These are phyloP conservation scores for Phytophthora boehmeriae DNA, from an alignment of 352 stramenopile genomes.

Conservation along the genomic window DNA sequence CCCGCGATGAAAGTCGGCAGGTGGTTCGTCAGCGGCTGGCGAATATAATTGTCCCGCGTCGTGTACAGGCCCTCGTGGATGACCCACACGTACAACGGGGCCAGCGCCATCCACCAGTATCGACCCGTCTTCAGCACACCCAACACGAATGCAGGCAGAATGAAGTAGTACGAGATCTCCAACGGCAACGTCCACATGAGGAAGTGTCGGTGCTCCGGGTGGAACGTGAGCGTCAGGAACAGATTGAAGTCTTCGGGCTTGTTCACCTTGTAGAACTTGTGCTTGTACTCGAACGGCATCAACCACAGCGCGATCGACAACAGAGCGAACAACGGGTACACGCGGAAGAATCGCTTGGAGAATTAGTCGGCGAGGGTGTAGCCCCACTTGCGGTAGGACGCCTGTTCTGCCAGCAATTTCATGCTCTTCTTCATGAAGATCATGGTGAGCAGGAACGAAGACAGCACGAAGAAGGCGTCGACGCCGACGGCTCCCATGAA, in stretches of 20 bases:
- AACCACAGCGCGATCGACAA: not conserved
- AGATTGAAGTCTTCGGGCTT: conserved; percentile 1
- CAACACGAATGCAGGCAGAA: not conserved
- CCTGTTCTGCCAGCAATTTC: not conserved
- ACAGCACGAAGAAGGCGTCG: conserved; percentile 1
- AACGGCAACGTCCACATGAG: conserved; percentile 1
- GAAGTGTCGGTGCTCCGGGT: conserved; percentile 1
- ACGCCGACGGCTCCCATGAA: not conserved
- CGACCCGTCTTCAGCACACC: not conserved
- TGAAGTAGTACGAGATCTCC: conserved; percentile 3
- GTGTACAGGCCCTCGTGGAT: conserved; percentile 4
- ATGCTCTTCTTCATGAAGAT: conserved; percentile 6
- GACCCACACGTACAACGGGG: conserved; percentile 13
- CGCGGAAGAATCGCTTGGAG: not conserved
- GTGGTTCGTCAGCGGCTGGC: conserved; percentile 9
- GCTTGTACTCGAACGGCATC: conserved; percentile 3
- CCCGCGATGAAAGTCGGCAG: conserved; percentile 28
- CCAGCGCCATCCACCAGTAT: conserved; percentile 22
- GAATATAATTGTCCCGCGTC: conserved; percentile 1
- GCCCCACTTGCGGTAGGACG: not conserved
- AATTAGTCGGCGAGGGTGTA: not conserved
- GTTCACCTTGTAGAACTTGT: not conserved
- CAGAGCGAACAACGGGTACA: not conserved
- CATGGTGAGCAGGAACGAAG: not conserved
- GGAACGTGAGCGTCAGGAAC: not conserved